Evolutionary conservation across 805 yeast species (phyloP), one percentile per base, ranked within the genome.

Genomic region (Teunomyces stri): DNA sequence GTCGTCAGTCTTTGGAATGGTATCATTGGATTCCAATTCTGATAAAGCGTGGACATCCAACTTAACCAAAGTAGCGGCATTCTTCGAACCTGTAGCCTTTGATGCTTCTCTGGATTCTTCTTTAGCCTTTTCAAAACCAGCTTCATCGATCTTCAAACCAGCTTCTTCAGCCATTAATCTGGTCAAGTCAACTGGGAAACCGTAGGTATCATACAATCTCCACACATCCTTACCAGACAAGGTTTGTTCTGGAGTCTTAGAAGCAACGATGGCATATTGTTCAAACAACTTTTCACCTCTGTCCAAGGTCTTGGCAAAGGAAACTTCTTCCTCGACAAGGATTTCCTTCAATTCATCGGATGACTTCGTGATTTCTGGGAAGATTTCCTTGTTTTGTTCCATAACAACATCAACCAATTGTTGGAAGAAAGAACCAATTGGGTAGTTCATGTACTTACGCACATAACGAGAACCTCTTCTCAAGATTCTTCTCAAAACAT

Each of bases 151-250:
- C 60, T 83, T 85, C 59, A 94, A 80, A 15, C 96, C 96, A 50
- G 94, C 89, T 72, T 94, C 99, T 70, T 92, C 98, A 40, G 99
- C 99, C 99, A 94, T 94, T 65, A 94, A 80, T 66, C 96, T 84
- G 27, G 99, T 94, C 64, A 94, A 80, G 71, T 94, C 99, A 48
- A 90, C 97, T 33, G 99, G 99, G 87, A 94, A 94, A 49, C 99
- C 99, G 64, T 92, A 94, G 10, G 99, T 94, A 61, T 94, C 99
- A 61, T 94, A 94, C 59, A 94, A 77, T 72, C 99, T 83, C 99
- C 99, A 94, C 34, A 94, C 99, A 66, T 92, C 97, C 60, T 81
- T 85, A 66, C 99, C 99, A 42, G 87, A 81, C 52, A 94, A 78
- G 34, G 86, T 80, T 68, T 85, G 90, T 53, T 79, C 81, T 40